phyloP scores from a whole-genome alignment of 2,329 filamentous ascomycete species.

The Penicillium psychrosexuale region DNA sequence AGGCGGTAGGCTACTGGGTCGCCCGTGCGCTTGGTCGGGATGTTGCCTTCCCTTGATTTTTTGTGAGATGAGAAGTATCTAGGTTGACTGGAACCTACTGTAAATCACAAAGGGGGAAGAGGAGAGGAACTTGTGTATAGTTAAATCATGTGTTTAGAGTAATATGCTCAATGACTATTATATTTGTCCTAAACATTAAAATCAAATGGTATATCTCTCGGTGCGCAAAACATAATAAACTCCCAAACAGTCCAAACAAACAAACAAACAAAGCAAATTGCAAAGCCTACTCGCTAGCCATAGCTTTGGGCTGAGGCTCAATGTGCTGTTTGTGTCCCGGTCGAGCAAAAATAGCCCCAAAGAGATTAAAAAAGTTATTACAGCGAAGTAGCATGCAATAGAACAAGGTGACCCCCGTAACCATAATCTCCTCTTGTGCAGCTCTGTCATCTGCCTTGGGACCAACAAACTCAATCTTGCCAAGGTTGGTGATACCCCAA shows the following conservation, averaged over 20 bases:
- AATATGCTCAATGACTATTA: not conserved
- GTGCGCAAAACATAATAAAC: not conserved
- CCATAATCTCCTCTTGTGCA: conserved; percentile 31
- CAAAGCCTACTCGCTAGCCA: not conserved
- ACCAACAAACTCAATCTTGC: conserved; percentile 28
- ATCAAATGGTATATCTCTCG: conserved; percentile 1
- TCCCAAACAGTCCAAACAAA: not conserved
- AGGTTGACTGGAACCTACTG: not conserved
- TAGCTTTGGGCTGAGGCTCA: not conserved
- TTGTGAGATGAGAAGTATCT: not conserved
- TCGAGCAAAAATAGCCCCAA: conserved; percentile 24
- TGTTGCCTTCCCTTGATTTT: not conserved
- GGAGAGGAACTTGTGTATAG: not conserved
- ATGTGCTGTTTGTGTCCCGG: conserved; percentile 17
- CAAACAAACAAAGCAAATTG: not conserved
- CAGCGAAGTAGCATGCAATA: conserved; percentile 26
- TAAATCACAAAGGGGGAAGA: not conserved
- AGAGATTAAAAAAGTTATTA: conserved; percentile 23
- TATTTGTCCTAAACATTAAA: not conserved
- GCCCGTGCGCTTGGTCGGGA: not conserved
- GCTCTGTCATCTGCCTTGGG: conserved; percentile 11
- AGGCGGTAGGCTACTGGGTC: not conserved
- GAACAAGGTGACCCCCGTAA: conserved; percentile 28
- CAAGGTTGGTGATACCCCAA: conserved; percentile 27
- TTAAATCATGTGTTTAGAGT: not conserved